Percentiles rank a stretch among this genome's conserved stretches.
phyloP scores from a whole-genome alignment of 148 eudicot species.

The Nepenthes mirabilis region DNA sequence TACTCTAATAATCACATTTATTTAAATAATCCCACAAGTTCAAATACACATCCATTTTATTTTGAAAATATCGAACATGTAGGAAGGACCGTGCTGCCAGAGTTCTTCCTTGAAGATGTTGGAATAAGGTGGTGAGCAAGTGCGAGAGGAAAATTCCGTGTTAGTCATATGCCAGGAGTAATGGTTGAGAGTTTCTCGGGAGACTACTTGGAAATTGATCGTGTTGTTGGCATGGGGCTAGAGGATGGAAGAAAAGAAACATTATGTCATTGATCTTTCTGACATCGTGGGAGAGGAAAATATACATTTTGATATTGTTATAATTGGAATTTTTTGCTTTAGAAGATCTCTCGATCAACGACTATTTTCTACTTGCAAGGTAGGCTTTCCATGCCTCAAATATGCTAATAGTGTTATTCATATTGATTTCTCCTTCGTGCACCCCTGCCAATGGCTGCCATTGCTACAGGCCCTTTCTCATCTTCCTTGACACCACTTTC shows the following conservation, averaged over 20 bases:
- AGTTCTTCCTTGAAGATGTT: constrained; percentile 24
- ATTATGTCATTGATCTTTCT: background rate
- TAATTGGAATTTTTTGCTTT: constrained; percentile 37
- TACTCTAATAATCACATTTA: too few relatives aligned
- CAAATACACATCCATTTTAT: too few relatives aligned
- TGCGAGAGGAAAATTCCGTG: constrained; percentile 16
- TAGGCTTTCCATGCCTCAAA: constrained; percentile 2
- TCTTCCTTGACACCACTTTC: too few relatives aligned
- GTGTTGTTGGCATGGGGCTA: constrained; percentile 19
- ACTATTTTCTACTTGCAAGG: constrained; percentile 48
- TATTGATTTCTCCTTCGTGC: too few relatives aligned
- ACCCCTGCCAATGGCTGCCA: too few relatives aligned
- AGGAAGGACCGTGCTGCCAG: constrained; percentile 25
- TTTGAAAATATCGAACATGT: background rate
- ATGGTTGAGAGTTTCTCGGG: constrained; percentile 30
- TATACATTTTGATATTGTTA: constrained; percentile 4
- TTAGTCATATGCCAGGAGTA: constrained; percentile 19
- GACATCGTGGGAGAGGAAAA: constrained; percentile 10
- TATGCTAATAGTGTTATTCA: too few relatives aligned
- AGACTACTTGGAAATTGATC: constrained; percentile 19
- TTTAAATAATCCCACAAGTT: too few relatives aligned
- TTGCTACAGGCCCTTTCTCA: too few relatives aligned
- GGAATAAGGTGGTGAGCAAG: constrained; percentile 15
- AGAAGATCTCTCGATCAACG: constrained; percentile 26
- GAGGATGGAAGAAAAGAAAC: background rate